Base-by-base conservation (phyloP, 2,329 filamentous ascomycete species). In the Colletotrichum sp. region DNA sequence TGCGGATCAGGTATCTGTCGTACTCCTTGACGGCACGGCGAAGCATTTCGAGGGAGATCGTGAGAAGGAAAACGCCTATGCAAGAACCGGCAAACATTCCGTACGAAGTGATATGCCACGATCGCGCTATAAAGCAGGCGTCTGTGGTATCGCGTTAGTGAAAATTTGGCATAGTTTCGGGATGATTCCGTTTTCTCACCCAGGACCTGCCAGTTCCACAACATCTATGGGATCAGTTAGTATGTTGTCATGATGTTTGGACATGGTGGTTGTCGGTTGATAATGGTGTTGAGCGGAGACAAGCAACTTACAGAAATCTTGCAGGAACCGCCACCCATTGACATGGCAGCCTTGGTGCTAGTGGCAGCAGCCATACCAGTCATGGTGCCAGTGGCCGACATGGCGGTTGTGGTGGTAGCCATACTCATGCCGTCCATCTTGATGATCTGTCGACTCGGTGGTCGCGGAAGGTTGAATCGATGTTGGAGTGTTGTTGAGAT, bases 81-180 rank as follows among this genome's bases (percentile, higher is more conserved):
- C 95, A 97, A 68, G 92, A 94, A 26, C 93, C 94, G 63, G 93
- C 94, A 81, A 97, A 96, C 89, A 93, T 93, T 82, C 90, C 92
- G 4, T 83, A 85, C 28, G 92, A 93, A 18, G 86, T 92, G 82
- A 96, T 90, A 80, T 92, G 92, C 94, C 95, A 97, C 26, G 89
- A 87, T 9, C 82, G 79, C 4, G 32, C 61, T 4, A 30, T 30
- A 4, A 30, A 30, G 30, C 30, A 30, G 3, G 3, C 3, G 30
- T 30, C 30, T 30, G 3, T 30, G 30, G 30, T 30, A 4, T 30
- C 3, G 30, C 3, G 30, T 30, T 10, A 30, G 3, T 10, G 8
- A 3, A 30, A 30, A 3, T 30, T 30, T 5, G 61, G 43, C 12
- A 97, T 89, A 88, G 97, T 96, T 84, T 92, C 85, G 81, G 24